Evolutionary conservation across 75 land plant genomes (phyloP).

Genomic region (Picea glauca): DNA sequence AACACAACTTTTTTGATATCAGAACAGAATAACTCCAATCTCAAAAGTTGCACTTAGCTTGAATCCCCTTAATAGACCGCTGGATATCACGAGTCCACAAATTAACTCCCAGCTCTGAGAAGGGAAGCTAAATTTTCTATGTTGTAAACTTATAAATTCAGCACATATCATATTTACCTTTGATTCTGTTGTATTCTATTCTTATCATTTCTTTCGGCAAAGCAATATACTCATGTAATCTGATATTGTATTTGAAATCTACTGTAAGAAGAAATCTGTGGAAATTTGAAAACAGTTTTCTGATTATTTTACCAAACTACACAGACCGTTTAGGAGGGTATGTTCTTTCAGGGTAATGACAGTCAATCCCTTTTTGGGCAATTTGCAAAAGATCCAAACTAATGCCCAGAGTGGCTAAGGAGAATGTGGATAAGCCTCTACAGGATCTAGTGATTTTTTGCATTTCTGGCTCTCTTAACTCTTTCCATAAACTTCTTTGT

Average conservation of each 20-base stretch:
- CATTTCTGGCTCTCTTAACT: no score
- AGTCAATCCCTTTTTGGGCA: no score
- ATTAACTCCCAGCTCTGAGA: neutral
- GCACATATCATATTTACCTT: neutral
- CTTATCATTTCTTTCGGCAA: neutral
- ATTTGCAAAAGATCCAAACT: no score
- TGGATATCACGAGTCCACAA: neutral
- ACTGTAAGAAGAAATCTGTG: neutral
- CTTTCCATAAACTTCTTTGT: no score
- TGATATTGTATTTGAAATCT: neutral
- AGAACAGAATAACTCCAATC: neutral
- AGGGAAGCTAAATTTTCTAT: neutral
- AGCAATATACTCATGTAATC: neutral
- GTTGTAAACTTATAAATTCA: neutral
- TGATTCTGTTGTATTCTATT: neutral
- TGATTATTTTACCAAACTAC: no score
- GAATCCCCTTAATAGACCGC: neutral
- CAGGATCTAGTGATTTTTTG: no score
- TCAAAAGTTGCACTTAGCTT: neutral
- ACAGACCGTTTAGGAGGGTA: no score
- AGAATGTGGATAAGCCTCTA: no score
- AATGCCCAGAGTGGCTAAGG: no score
- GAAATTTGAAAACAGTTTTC: neutral
- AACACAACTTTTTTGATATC: no score
- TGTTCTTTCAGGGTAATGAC: no score